Base-by-base conservation (phyloP, 23 red algal species). In the Gracilaria domingensis region DNA sequence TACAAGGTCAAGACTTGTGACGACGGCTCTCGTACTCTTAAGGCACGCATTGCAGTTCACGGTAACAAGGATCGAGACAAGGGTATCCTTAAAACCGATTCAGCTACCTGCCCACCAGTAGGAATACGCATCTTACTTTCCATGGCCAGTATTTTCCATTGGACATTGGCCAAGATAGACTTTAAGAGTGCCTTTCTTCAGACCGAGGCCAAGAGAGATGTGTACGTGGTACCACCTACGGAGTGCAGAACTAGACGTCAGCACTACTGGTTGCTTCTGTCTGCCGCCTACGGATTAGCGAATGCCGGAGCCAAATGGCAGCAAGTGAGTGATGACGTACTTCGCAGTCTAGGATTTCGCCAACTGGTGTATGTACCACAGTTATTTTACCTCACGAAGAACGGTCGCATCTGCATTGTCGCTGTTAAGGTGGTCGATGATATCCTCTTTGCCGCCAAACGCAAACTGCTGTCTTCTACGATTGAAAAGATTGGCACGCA, bases 301-400 rank as follows among this genome's bases (percentile, higher is more conserved):
- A 90, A 90, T 70, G 72, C 72, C 0, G 78, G 56, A 12, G 87
- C 87, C 2, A 90, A 90, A 29, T 90, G 72, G 87, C 87, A 90
- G 50, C 33, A 48, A 25, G 53, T 80, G 17, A 80, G 49, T 65
- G 73, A 81, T 16, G 9, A 54, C 50, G 77, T 79, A 0, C 50
- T 90, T 1, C 26, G n/a, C 29, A 17, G 39, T 32, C 29, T 79
- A 50, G 61, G 87, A 12, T 49, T 90, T 18, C 9, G 5, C 0
- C 74, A 90, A 34, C 47, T 64, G 1, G 16, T 75, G 9, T 77
- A 92, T 17, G 79, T 92, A 5, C 75, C 88, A 23, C 88, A 92
- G 24, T 65, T 92, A 4, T 83, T 83, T 48, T 82, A 83, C 50
- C 0, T 11, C 0, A 40, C 20, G 5, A 16, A 16, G 11, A 8